These are phyloP conservation scores for Aspergillus calidoustus DNA, from an alignment of 2,329 filamentous ascomycete genomes.

Conservation along the genomic window DNA sequence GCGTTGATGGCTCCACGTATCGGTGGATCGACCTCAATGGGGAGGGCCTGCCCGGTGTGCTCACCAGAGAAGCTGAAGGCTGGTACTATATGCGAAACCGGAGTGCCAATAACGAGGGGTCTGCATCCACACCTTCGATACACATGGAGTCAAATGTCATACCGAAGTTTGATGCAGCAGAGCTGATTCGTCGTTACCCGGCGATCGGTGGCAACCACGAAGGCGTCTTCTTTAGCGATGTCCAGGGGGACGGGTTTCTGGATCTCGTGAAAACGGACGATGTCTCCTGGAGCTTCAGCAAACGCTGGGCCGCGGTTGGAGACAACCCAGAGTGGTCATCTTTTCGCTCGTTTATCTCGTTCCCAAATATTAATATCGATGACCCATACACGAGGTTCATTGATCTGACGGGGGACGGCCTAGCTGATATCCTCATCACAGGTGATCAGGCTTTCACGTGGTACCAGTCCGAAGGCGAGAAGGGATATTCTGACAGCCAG, in stretches of 20 bases:
- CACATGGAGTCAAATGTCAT: too few relatives aligned
- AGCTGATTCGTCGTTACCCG: too few relatives aligned
- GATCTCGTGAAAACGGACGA: not conserved
- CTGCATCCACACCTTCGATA: too few relatives aligned
- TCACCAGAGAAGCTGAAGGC: not conserved
- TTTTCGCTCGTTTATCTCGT: not conserved
- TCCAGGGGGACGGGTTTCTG: not conserved
- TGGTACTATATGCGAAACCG: slow-evolving; percentile 9
- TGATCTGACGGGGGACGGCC: slow-evolving; percentile 6
- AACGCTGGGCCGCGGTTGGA: not conserved
- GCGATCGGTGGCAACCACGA: not conserved
- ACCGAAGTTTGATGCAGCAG: too few relatives aligned
- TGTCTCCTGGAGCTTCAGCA: not conserved
- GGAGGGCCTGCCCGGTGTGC: slow-evolving; percentile 2
- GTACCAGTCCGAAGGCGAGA: not conserved
- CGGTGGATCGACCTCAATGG: slow-evolving; percentile 11
- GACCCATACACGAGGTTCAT: not conserved
- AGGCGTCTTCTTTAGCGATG: not conserved
- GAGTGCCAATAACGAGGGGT: not conserved
- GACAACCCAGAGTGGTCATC: not conserved
- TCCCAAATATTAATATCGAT: not conserved
- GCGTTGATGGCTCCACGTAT: too few relatives aligned
- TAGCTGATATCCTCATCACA: not conserved
- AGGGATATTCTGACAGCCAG: not conserved
- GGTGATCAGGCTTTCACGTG: not conserved